Evolutionary conservation across 139 green algal species (phyloP).

Genomic region (Limnomonas spitsbergensis): DNA sequence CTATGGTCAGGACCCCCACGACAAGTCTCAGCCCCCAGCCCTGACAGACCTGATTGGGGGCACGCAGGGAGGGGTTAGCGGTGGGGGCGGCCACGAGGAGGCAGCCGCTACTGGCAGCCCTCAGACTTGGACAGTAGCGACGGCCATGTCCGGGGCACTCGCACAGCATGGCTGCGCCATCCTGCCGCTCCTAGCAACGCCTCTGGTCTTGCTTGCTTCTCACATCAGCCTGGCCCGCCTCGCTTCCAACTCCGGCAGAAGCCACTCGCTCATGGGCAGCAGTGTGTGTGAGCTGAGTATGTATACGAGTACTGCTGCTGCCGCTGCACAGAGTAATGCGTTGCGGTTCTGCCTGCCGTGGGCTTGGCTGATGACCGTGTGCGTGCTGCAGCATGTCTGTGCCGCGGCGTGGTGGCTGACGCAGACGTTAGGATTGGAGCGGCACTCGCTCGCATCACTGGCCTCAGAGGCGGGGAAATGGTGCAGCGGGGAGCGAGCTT

Average conservation of each 20-base stretch:
- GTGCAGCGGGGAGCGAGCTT: too few species aligned
- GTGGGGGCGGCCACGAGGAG: too few species aligned
- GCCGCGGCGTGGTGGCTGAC: conserved; percentile 16
- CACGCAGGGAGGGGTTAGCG: not conserved
- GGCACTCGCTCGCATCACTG: not conserved
- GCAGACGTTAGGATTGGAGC: not conserved
- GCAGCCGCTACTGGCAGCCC: too few species aligned
- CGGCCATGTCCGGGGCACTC: too few species aligned
- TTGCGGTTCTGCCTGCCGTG: conserved; percentile 11
- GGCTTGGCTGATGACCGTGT: not conserved
- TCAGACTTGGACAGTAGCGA: too few species aligned
- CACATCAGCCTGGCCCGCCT: not conserved
- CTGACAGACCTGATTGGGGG: conserved; percentile 21
- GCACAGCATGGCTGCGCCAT: not conserved
- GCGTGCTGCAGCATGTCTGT: not conserved
- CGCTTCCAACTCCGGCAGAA: not conserved
- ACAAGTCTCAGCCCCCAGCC: conserved; percentile 34
- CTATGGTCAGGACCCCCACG: conserved; percentile 45
- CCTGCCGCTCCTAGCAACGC: conserved; percentile 17
- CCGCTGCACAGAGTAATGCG: not conserved
- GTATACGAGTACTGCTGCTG: not conserved
- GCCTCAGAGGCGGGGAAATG: not conserved
- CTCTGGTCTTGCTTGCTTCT: conserved; percentile 18
- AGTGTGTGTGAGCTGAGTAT: not conserved
- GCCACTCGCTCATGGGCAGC: not conserved